These are phyloP conservation scores for Suillus subluteus DNA, from an alignment of 768 basidiomycete species.

Conservation along the genomic window DNA sequence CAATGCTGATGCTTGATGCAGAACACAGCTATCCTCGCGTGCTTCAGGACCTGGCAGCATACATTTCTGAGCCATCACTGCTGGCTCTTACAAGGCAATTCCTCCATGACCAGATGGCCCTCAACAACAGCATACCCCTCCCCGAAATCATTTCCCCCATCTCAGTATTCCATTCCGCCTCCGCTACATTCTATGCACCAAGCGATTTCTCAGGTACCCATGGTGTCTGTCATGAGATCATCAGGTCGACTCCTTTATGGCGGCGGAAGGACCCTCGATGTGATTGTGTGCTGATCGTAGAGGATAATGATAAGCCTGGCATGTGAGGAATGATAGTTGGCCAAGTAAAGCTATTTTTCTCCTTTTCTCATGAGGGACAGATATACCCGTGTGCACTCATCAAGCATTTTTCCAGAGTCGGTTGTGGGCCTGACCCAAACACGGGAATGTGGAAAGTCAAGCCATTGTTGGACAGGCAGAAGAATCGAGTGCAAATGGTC, in stretches of 20 bases:
- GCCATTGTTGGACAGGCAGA: neutral
- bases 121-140: no score
- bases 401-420: conserved; percentile 29
- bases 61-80: no score
- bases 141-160: no score
- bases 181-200: no score
- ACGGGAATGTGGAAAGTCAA: conserved; percentile 17
- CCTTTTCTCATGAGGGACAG: conserved; percentile 22
- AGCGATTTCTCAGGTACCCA: no score
- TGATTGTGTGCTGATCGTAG: conserved; percentile 26
- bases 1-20: no score
- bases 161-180: no score
- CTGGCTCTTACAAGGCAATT: no score
- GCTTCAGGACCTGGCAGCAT: no score
- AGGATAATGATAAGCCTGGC: conserved; percentile 24
- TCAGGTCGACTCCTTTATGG: conserved; percentile 23
- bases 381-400: conserved; percentile 34
- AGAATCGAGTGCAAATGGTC: conserved; percentile 20
- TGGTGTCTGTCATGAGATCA: conserved; percentile 18
- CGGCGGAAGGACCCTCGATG: conserved; percentile 5
- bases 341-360: conserved; percentile 32
- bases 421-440: conserved; percentile 26
- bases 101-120: no score
- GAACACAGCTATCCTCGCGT: no score
- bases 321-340: conserved; percentile 28